Evolutionary conservation across 164 flowering plant species (phyloP).

Genomic region (Brasenia schreberi): DNA sequence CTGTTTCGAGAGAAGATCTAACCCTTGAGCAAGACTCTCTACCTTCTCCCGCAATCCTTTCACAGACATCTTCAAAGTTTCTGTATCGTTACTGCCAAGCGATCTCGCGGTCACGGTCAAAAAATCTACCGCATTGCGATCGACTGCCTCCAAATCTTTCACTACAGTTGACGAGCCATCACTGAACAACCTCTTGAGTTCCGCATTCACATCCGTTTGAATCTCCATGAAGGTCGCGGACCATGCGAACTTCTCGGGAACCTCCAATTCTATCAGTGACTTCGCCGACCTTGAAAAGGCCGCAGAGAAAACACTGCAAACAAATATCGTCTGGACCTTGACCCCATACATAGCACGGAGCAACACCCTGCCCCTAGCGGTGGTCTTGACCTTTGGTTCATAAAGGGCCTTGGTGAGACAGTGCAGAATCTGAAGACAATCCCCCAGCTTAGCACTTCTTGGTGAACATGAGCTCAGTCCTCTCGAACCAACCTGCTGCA

Average conservation of each 20-base stretch:
- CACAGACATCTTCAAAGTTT: slow-evolving; percentile 18
- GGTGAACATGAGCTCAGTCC: background rate
- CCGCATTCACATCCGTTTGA: slow-evolving; percentile 42
- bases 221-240: slow-evolving; percentile 39
- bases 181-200: slow-evolving; percentile 21
- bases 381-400: slow-evolving; percentile 60
- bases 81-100: slow-evolving; percentile 15
- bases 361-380: slow-evolving; percentile 70
- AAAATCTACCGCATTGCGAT: slow-evolving; percentile 27
- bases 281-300: slow-evolving; percentile 50
- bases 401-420: slow-evolving; percentile 32
- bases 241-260: slow-evolving; percentile 48
- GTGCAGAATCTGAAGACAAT: slow-evolving; percentile 27
- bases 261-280: slow-evolving; percentile 33
- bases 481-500: slow-evolving; percentile 34
- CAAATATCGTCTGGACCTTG: slow-evolving; percentile 49
- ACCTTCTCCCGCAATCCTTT: slow-evolving; percentile 22
- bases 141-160: slow-evolving; percentile 62
- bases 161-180: slow-evolving; percentile 22
- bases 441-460: slow-evolving; percentile 40
- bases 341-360: slow-evolving; percentile 87
- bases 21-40: slow-evolving; percentile 40
- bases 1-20: slow-evolving; percentile 49
- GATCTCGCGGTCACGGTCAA: slow-evolving; percentile 17
- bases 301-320: slow-evolving; percentile 51